These are phyloP conservation scores for Ananas comosus DNA, from an alignment of 176 grass and related monocot species.

Conservation along the genomic window DNA sequence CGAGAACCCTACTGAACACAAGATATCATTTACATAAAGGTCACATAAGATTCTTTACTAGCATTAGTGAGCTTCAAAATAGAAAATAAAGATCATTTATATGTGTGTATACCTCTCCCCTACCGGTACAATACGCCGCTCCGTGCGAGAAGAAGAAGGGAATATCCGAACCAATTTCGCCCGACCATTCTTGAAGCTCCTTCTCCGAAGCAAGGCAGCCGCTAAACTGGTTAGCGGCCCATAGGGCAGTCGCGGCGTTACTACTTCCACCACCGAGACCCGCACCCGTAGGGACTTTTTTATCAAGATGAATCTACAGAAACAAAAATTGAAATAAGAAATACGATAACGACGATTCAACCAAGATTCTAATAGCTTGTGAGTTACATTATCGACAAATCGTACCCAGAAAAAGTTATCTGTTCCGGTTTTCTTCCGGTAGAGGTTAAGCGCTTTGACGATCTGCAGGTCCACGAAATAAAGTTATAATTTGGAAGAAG, in stretches of 20 bases:
- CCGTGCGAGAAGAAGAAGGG: constrained; percentile 95
- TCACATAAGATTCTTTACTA: too few relatives aligned
- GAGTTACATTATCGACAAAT: neutral
- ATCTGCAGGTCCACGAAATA: constrained; percentile 49
- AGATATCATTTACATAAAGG: too few relatives aligned
- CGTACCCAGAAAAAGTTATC: constrained; percentile 92
- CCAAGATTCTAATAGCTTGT: too few relatives aligned
- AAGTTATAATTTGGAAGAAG: constrained; percentile 1
- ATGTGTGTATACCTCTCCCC: constrained; percentile 68
- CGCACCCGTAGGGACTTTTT: constrained; percentile 96
- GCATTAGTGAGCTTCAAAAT: neutral
- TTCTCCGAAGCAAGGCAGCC: constrained; percentile 84
- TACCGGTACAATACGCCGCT: constrained; percentile 84
- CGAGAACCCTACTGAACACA: too few relatives aligned
- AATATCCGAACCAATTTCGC: constrained; percentile 97
- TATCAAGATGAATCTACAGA: constrained; percentile 89
- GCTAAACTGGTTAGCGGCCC: constrained; percentile 98
- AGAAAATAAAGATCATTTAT: neutral
- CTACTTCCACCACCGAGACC: constrained; percentile 97
- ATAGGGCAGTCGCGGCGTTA: constrained; percentile 94
- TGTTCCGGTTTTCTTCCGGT: constrained; percentile 83
- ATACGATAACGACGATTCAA: too few relatives aligned
- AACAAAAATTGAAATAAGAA: too few relatives aligned
- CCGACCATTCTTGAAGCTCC: constrained; percentile 94
- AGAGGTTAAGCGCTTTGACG: constrained; percentile 93